Base-by-base conservation (phyloP, 192 early-diverging fungal genomes). In the Coemansia sp. region DNA sequence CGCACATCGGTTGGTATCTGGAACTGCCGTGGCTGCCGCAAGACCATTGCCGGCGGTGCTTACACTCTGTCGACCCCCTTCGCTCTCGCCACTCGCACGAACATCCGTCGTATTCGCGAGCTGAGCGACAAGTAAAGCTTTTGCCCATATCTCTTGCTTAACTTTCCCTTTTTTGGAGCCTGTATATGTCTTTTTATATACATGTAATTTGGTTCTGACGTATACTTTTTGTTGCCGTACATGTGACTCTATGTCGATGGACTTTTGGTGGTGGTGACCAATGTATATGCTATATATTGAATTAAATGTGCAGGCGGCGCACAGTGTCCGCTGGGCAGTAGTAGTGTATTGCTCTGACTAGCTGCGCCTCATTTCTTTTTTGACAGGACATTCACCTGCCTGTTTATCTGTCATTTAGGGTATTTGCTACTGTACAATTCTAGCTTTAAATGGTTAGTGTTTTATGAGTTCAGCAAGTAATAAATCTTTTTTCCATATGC, bases 91-190 rank as follows among this genome's bases (percentile, higher is more conserved):
- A 90, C 94, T 78, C 93, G 97, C 79, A 93, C 92, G 70, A 94
- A 93, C 87, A 90, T 98, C 84, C 95, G 97, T 89, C 97, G 97
- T 95, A 93, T 97, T 65, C 94, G 95, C 79, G 95, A 97, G 78
- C 72, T 97, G 73, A 90, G 90, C 72, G 94, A 94, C 87, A 87
- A 90, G 76, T 97, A 95, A 91, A 87, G 40, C 34, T 27, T 27
- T 27, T 53, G 36, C 38, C 24, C 11, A 22, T 69, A 34, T 53
- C 18, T 27, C 27, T 27, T 55, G 46, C 40, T 31, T 46, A 53
- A 46, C 24, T 50, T 68, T 29, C 33, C 8, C 22, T 58, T 58
- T 49, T 27, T 27, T 27, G 27, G 58, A n/a, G 39, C 46, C 38
- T 33, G 52, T 31, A 31, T 47, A 68, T 34, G 20, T 34, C 16